These are phyloP conservation scores for Penicillium samsonianum DNA, from an alignment of 495 filamentous ascomycete genomes.

Conservation along the genomic window DNA sequence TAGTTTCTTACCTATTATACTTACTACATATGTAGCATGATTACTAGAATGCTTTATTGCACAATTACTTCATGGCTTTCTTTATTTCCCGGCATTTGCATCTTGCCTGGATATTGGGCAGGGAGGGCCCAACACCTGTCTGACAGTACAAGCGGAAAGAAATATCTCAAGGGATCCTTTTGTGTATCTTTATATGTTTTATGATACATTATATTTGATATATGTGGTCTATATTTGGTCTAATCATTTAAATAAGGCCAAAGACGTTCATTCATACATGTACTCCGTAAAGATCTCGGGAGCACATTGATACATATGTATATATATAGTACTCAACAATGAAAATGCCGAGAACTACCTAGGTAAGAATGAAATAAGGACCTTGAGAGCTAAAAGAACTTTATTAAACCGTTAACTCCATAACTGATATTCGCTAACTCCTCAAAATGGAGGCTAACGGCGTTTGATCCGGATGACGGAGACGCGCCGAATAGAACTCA, in stretches of 20 bases:
- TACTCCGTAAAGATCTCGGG: not conserved
- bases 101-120: slow-evolving; percentile 14
- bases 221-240: too few relatives aligned
- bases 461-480: slow-evolving; percentile 15
- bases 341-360: not conserved
- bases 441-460: not conserved
- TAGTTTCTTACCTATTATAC: too few relatives aligned
- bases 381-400: not conserved
- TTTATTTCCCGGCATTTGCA: not conserved
- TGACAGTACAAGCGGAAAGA: not conserved
- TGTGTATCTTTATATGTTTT: not conserved
- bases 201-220: not conserved
- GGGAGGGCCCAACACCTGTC: slow-evolving; percentile 7
- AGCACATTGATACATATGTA: not conserved
- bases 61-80: too few relatives aligned
- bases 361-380: not conserved
- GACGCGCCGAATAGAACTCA: slow-evolving; percentile 15
- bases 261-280: not conserved
- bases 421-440: not conserved
- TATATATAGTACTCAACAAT: not conserved
- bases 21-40: too few relatives aligned
- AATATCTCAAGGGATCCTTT: slow-evolving; percentile 1
- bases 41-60: too few relatives aligned
- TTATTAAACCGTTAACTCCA: not conserved
- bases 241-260: not conserved